Evolutionary conservation across 2,329 filamentous ascomycete genomes (phyloP).

Genomic region (Trichoderma cornu-damae): DNA sequence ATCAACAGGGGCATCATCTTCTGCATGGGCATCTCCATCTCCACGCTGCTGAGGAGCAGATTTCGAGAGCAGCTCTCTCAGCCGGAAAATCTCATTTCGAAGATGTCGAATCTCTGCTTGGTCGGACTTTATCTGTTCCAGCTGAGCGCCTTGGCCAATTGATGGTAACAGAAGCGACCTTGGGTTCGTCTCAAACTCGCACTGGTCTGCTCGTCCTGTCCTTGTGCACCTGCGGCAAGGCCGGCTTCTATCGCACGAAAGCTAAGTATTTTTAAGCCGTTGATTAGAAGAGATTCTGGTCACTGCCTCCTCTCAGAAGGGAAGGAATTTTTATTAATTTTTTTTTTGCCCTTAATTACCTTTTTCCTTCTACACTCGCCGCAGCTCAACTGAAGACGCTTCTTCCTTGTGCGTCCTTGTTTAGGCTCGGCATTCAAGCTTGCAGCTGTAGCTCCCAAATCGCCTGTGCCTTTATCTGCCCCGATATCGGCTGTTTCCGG

Average conservation of each 20-base stretch:
- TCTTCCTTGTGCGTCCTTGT: constrained; percentile 4
- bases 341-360: background rate
- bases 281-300: background rate
- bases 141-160: background rate
- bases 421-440: background rate
- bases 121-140: constrained; percentile 10
- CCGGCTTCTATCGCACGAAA: constrained; percentile 7
- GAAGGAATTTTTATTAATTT: too few species aligned
- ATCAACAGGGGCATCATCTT: background rate
- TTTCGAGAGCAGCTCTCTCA: background rate
- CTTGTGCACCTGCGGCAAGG: constrained; percentile 4
- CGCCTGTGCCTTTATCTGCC: background rate
- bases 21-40: background rate
- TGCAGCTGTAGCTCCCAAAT: background rate
- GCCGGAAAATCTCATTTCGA: background rate
- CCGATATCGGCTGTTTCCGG: constrained; percentile 4
- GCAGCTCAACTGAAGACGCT: constrained; percentile 12
- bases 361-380: constrained; percentile 12
- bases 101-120: background rate
- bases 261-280: background rate
- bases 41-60: background rate
- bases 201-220: constrained; percentile 10
- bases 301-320: too few species aligned
- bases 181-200: constrained; percentile 4
- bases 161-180: background rate